phyloP scores from a whole-genome alignment of 495 filamentous ascomycete species.

The Parmelia sp. region DNA sequence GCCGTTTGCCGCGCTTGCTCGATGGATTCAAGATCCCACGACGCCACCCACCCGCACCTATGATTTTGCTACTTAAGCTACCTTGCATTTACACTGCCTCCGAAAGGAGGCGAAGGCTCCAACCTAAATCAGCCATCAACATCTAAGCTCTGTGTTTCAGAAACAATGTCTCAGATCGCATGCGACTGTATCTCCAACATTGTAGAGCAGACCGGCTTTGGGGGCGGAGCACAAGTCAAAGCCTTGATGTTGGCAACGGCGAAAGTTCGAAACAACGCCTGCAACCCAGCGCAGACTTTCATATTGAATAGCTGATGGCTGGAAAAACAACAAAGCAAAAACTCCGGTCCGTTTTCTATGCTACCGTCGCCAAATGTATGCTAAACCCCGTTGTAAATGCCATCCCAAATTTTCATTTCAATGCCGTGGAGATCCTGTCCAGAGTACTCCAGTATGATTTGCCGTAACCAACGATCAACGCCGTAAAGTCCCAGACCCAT shows the following conservation, averaged over 20 bases:
- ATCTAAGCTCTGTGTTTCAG: neutral
- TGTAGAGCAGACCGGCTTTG: neutral
- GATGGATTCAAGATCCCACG: neutral
- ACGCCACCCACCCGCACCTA: neutral
- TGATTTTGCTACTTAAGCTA: neutral
- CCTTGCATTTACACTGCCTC: slow-evolving; percentile 1
- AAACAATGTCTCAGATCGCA: neutral
- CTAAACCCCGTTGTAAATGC: slow-evolving; percentile 4
- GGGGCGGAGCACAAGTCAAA: neutral
- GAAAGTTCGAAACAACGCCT: neutral
- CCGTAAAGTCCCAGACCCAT: slow-evolving; percentile 6
- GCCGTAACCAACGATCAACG: neutral
- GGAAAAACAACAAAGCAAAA: neutral
- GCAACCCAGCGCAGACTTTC: neutral
- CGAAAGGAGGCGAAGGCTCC: neutral
- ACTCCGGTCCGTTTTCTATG: neutral
- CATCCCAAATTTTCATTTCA: neutral
- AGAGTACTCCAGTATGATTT: slow-evolving; percentile 2
- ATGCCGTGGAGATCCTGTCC: neutral
- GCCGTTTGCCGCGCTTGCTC: slow-evolving; percentile 4
- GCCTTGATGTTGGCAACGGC: neutral
- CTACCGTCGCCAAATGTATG: neutral
- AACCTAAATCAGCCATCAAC: neutral
- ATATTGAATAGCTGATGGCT: neutral
- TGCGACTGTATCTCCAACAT: neutral